Conservation (phyloP, 306 rosid genomes). For the Cucumis melo region DNA sequence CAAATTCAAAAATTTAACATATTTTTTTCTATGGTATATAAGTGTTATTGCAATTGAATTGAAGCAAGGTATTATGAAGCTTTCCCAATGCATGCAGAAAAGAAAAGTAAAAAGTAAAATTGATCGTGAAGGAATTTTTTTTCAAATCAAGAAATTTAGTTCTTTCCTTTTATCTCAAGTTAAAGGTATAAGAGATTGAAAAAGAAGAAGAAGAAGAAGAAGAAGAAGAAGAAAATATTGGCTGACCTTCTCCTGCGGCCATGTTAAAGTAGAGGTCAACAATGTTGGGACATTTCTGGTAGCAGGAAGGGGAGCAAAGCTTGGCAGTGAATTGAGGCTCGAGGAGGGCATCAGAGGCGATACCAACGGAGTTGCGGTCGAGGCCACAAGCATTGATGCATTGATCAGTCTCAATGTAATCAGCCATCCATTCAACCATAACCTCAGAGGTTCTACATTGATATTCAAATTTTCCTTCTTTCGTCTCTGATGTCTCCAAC, state of each 20-base stretch:
- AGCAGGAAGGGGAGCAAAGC: conserved; percentile 60
- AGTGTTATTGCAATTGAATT: not conserved
- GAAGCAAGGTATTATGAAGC: not conserved
- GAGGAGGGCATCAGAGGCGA: conserved; percentile 68
- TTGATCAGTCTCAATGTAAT: conserved; percentile 45
- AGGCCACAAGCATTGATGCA: conserved; percentile 69
- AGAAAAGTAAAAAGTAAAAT: not conserved
- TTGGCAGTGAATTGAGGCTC: conserved; percentile 56
- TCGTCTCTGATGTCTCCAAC: conserved; percentile 40
- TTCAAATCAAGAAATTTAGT: too few relatives aligned
- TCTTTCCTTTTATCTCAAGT: not conserved
- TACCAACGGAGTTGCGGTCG: conserved; percentile 53
- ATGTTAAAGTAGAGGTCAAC: conserved; percentile 47
- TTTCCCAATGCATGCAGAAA: not conserved
- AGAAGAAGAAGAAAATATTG: too few relatives aligned
- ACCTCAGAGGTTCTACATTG: conserved; percentile 73
- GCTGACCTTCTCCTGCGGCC: conserved; percentile 53
- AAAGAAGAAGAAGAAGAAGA: too few relatives aligned
- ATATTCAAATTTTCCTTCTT: conserved; percentile 30
- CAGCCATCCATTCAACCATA: conserved; percentile 51
- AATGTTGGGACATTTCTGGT: conserved; percentile 58
- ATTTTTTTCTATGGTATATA: too few relatives aligned
- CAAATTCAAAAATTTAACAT: too few relatives aligned
- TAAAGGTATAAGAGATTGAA: not conserved
- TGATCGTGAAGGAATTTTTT: not conserved